Percentiles rank a stretch among this genome's conserved stretches.
Conservation (phyloP, 495 filamentous ascomycete species). For the Pyrenula massariospora region DNA sequence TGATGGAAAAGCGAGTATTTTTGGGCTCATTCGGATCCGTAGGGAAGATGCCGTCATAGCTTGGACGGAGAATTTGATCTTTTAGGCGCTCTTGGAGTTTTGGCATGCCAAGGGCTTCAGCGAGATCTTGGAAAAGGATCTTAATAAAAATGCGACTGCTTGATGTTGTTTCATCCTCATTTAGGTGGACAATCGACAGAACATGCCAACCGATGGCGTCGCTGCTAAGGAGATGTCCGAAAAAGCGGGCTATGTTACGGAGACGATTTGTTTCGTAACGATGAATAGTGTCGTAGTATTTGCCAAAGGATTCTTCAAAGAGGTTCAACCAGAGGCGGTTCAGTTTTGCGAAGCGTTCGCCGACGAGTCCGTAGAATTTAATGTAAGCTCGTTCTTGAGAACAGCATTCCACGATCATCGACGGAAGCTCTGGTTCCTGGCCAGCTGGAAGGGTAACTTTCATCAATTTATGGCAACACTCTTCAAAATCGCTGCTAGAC, state of each 20-base stretch:
- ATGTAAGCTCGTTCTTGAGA: slow-evolving; percentile 91
- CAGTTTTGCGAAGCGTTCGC: slow-evolving; percentile 88
- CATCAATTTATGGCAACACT: slow-evolving; percentile 91
- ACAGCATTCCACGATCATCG: slow-evolving; percentile 94
- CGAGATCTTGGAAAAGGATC: slow-evolving; percentile 88
- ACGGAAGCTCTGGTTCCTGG: slow-evolving; percentile 78
- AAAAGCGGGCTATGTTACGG: slow-evolving; percentile 89
- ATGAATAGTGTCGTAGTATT: slow-evolving; percentile 96
- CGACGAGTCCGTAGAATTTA: slow-evolving; percentile 91
- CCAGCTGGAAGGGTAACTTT: slow-evolving; percentile 82
- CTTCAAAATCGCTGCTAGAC: slow-evolving; percentile 88
- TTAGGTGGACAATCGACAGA: slow-evolving; percentile 71
- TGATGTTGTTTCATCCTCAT: slow-evolving; percentile 93
- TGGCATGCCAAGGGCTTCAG: slow-evolving; percentile 72
- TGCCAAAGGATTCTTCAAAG: slow-evolving; percentile 77
- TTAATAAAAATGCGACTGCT: slow-evolving; percentile 96
- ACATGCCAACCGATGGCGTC: slow-evolving; percentile 91
- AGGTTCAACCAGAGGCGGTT: slow-evolving; percentile 90
- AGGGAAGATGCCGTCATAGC: slow-evolving; percentile 82
- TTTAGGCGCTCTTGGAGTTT: slow-evolving; percentile 64
- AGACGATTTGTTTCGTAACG: slow-evolving; percentile 89
- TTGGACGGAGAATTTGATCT: slow-evolving; percentile 66
- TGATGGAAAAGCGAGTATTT: slow-evolving; percentile 93
- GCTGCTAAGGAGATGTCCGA: slow-evolving; percentile 76
- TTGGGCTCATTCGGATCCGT: slow-evolving; percentile 58